phyloP scores from a whole-genome alignment of 2,329 filamentous ascomycete genomes.

The Pyrenophora tritici-repentis region DNA sequence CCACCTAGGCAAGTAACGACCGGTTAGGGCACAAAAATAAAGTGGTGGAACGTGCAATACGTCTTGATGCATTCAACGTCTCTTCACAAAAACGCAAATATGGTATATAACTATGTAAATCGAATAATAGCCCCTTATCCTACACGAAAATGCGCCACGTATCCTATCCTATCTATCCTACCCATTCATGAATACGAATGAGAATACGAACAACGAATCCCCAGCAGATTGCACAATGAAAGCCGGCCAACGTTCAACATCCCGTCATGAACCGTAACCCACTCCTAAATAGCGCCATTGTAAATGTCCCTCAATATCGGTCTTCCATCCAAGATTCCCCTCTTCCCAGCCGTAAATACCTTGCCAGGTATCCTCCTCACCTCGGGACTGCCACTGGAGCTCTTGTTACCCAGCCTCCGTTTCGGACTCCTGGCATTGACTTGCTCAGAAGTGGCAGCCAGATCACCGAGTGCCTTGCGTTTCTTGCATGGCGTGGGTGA shows the following conservation, averaged over 20 bases:
- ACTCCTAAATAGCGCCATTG: constrained; percentile 57
- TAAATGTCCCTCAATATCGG: constrained; percentile 76
- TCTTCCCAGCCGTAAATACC: constrained; percentile 61
- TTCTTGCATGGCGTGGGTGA: constrained; percentile 43
- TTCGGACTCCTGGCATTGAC: constrained; percentile 23
- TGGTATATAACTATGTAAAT: no score
- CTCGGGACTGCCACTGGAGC: constrained; percentile 27
- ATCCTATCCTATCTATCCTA: no score
- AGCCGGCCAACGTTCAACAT: no score
- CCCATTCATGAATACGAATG: no score
- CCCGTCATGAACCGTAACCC: no score
- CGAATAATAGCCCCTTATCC: no score
- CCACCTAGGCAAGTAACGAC: no score
- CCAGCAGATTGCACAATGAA: background rate
- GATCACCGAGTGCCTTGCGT: constrained; percentile 34
- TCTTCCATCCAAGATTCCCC: constrained; percentile 66
- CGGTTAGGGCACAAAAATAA: no score
- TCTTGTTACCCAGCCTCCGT: constrained; percentile 28
- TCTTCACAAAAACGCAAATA: no score
- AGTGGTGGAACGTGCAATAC: no score
- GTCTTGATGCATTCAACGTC: no score
- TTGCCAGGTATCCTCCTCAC: constrained; percentile 61
- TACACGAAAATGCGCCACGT: no score
- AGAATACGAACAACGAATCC: background rate
- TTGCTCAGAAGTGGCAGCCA: constrained; percentile 15